Evolutionary conservation across 1,139 yeast species (phyloP), one percentile per base, ranked within the genome.

Genomic region (Saccharomyces hybrid): DNA sequence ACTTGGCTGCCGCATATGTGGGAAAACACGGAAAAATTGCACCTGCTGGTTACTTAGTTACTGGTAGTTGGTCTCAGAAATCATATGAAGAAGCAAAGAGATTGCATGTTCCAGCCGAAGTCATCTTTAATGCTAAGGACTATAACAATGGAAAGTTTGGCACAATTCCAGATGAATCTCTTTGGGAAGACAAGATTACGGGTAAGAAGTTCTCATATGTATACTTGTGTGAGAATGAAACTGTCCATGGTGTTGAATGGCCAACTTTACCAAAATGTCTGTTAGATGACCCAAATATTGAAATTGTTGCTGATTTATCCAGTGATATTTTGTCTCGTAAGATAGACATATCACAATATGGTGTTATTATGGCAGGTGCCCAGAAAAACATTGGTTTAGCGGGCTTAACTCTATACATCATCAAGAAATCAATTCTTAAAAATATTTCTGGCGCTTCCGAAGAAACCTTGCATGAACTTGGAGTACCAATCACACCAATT

Each of bases 361-460:
- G 97, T 52, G 75, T 90, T 48, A 84, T 93, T 57, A 80, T 84
- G 82, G 95, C 95, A n/a, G 99, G 99, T 57, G 99, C 98, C 20
- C 99, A 93, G 73, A 93, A 93, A 74, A 93, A 93, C 70, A 89
- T 93, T 66, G 99, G 99, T 54, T 76, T 93, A 68, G 98, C 99
- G 4, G 99, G 99, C 47, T 81, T 93, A 61, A 86, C 98, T 14
- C 79, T 93, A 59, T 91, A 90, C 71, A 91, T 93, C 63, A 84
- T 91, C 70, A 88, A 88, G 72, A 91, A 91, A 70, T 69, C 83
- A 4, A 77, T 93, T 53, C 74, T 93, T 54, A 85, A 83, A 34
- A 61, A 68, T 49, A 68, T 68, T 52, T 51, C 59, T 3, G 83
- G 83, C 60, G 83, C 89, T 1, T 64, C 81, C 5, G 89, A 84